Evolutionary conservation across 371 early-diverging fungal species (phyloP), one percentile per base, ranked within the genome.

Genomic region (Mortierella sp.): DNA sequence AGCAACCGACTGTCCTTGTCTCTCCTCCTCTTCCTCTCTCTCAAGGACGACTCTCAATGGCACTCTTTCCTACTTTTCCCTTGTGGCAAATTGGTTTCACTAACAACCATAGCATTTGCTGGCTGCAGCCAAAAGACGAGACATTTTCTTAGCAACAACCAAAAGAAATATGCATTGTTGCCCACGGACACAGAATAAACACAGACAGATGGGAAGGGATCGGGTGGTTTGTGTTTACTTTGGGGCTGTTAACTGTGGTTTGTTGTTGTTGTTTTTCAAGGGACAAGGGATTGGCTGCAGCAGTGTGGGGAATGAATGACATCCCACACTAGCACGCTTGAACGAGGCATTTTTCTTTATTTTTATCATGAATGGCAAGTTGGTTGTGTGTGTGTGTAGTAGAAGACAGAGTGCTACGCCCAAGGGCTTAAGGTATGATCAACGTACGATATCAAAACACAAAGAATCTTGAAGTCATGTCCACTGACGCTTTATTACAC

Each of bases 131-230:
- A 38, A 38, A 50, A 50, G 16, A 16, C 50, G 34, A 63, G 28
- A 16, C 31, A 28, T 31, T 60, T 16, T 31, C 31, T 16, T 16
- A 19, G 28, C 14, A 60, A 14, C 4, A 31, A 31, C 28, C 28
- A 58, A 58, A 14, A 28, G 13, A 28, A 19, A 63, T 31, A 63
- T 63, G 63, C 63, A 45, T 65, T 48, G 45, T 47, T 24, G 70
- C 55, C 73, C 79, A 78, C 79, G 79, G 79, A 78, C 74, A 55
- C 77, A 78, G 65, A 60, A 63, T 28, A 28, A 31, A 63, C 31
- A 34, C 57, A 57, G 31, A 63, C 63, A 28, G 63, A 31, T 16
- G 63, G 14, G 28, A 28, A 31, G 60, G 9, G 44, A 72, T n/a
- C 70, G 74, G 44, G 70, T 54, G 45, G 73, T 21, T 70, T 79